A percentile compares a stretch with the other conserved stretches of the same genome.
Evolutionary conservation across 1,284 basidiomycete species (phyloP).

Genomic region (Irpex lacteus): DNA sequence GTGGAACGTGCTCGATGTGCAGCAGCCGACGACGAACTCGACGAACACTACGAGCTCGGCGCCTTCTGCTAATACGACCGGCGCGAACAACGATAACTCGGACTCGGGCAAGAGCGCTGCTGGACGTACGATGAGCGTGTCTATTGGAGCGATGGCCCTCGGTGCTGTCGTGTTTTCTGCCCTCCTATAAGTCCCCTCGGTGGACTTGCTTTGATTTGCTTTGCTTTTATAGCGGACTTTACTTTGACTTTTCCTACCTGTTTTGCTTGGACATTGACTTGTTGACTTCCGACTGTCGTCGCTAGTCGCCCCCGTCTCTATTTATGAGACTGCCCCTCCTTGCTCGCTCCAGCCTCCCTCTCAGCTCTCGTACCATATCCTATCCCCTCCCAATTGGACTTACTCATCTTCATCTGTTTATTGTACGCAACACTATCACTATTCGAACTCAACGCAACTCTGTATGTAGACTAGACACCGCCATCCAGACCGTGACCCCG

Average conservation of each 20-base stretch:
- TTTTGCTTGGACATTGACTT: neutral
- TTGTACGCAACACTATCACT: too few relatives aligned
- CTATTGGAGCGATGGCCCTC: neutral
- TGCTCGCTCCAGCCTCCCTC: too few relatives aligned
- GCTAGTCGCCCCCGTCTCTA: neutral
- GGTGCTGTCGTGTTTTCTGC: neutral
- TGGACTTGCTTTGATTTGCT: too few relatives aligned
- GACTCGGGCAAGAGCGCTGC: too few relatives aligned
- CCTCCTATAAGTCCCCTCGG: neutral
- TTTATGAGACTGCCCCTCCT: neutral
- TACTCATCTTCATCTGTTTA: too few relatives aligned
- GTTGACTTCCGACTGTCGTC: neutral
- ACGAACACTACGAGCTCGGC: neutral
- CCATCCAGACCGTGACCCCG: too few relatives aligned
- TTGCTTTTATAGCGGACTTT: neutral
- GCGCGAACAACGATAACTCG: neutral
- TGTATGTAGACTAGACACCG: too few relatives aligned
- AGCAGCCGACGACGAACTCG: neutral
- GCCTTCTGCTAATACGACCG: neutral
- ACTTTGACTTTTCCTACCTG: neutral
- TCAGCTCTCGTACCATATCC: too few relatives aligned
- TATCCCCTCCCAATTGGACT: too few relatives aligned
- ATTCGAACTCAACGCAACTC: too few relatives aligned
- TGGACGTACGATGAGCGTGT: neutral
- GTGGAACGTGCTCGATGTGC: constrained; percentile 32